Conservation (phyloP, 75 land plant species). For the Sequoiadendron giganteum region DNA sequence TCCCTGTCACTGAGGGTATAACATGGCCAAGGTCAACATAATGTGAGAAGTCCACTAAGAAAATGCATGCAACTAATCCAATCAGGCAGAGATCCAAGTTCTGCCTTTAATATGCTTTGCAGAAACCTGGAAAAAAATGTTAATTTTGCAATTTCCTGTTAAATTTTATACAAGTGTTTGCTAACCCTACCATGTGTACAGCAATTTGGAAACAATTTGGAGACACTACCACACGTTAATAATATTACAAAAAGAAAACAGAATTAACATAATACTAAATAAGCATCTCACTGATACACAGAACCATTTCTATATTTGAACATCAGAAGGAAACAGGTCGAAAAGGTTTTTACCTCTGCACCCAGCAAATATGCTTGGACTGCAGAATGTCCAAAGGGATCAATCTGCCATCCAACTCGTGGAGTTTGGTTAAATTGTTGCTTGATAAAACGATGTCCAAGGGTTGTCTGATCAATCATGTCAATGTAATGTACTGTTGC, state of each 20-base stretch:
- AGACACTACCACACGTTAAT: not conserved
- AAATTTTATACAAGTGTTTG: not conserved
- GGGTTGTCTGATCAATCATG: constrained; percentile 97
- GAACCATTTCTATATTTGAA: not conserved
- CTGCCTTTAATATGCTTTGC: not conserved
- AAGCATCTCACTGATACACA: not conserved
- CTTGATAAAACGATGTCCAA: constrained; percentile 82
- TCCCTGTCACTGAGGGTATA: not conserved
- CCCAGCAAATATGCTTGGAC: constrained; percentile 77
- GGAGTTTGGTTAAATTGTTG: constrained; percentile 66
- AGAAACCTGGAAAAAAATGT: not conserved
- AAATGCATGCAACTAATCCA: not conserved
- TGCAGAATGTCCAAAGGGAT: constrained; percentile 98
- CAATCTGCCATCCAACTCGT: constrained; percentile 96
- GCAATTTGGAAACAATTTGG: not conserved
- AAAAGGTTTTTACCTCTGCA: constrained; percentile 64
- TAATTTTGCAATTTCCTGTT: not conserved
- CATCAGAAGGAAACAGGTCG: not conserved
- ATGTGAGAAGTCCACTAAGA: not conserved
- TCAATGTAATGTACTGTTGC: constrained; percentile 89
- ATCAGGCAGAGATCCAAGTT: not conserved
- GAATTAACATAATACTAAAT: not conserved
- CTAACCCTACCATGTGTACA: not conserved
- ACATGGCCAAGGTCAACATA: not conserved
- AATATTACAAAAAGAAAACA: not conserved